Evolutionary conservation across 495 filamentous ascomycete species (phyloP).

Genomic region (Halenospora varia): DNA sequence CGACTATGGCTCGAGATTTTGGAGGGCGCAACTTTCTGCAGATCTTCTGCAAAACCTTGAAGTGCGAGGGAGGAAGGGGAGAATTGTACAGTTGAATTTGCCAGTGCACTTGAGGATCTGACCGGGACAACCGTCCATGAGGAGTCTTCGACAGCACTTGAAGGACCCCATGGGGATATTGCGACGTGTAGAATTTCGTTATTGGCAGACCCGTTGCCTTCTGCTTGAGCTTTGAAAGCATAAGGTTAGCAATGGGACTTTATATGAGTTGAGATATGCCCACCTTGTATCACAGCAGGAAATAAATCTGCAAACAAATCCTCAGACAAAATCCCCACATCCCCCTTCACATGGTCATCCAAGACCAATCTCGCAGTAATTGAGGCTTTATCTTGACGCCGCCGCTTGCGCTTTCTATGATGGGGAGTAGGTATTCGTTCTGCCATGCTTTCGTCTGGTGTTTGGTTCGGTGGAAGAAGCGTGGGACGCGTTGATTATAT

Average conservation of each 20-base stretch:
- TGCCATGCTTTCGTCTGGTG: conserved; percentile 8
- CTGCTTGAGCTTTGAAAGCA: conserved; percentile 24
- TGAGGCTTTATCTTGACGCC: conserved; percentile 52
- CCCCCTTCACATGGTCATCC: conserved; percentile 82
- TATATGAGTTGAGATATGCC: not conserved
- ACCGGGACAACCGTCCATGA: conserved; percentile 87
- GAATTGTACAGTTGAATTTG: conserved; percentile 75
- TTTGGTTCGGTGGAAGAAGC: not conserved
- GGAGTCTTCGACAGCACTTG: conserved; percentile 55
- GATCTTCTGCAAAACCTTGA: conserved; percentile 64
- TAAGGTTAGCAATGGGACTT: not conserved
- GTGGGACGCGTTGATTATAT: conserved; percentile 13
- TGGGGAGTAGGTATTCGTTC: conserved; percentile 13
- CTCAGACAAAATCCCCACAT: conserved; percentile 81
- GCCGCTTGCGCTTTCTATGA: conserved; percentile 33
- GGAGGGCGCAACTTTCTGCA: conserved; percentile 56
- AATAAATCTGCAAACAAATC: conserved; percentile 83
- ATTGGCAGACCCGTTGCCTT: conserved; percentile 28
- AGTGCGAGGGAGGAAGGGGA: conserved; percentile 75
- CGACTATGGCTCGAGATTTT: conserved; percentile 56
- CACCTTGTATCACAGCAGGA: conserved; percentile 46
- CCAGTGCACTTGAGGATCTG: conserved; percentile 50
- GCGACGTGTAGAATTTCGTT: conserved; percentile 56
- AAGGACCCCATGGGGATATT: conserved; percentile 75
- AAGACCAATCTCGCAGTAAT: conserved; percentile 58